Base-by-base conservation (phyloP, 805 yeast species). In the Zygosaccharomyces gambellarensis region DNA sequence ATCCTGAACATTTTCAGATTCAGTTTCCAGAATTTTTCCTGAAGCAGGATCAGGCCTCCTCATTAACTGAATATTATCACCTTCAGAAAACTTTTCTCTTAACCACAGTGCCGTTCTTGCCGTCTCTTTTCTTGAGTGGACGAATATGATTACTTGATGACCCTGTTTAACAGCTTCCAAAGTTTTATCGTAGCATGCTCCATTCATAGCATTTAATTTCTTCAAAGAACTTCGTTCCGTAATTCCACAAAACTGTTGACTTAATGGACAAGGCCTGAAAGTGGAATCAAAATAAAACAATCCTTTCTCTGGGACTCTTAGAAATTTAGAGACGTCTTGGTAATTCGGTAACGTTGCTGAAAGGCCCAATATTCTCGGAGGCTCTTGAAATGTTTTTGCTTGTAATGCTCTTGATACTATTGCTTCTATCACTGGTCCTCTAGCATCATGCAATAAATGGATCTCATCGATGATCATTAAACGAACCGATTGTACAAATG, bases 291-390 rank as follows among this genome's bases (percentile, higher is more conserved):
- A 94, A 62, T 78, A 88, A 63, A 87, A 90, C 4, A 90, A 59
- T 0, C 92, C 90, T 12, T 69, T 55, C 12, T 71, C 69, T 21
- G 80, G 80, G 4, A 87, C 97, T 31, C 82, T 71, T 43, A 94
- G 68, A 60, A 94, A 92, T 39, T 73, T 73, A 0, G 96, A 95
- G 32, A 92, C 97, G 65, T 92, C 97, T 51, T 70, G 65, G 62
- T 85, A 92, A 62, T 90, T 90, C 1, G 97, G 97, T 45, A 92
- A 75, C 0, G 98, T 90, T 0, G 98, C 98, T 1, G 97, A 90
- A 11, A 92, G 72, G 0, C 95, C 98, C 10, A 90, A 82, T 6
- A 92, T 64, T 54, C 99, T 74, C 0, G 83, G 83, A 10, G 73
- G 69, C 11, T 71, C 75, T 41, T 74, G 76, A 2, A 67, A 58